These are phyloP conservation scores for Cryptosporidium parvum DNA, from an alignment of 169 alveolate species.

Conservation along the genomic window DNA sequence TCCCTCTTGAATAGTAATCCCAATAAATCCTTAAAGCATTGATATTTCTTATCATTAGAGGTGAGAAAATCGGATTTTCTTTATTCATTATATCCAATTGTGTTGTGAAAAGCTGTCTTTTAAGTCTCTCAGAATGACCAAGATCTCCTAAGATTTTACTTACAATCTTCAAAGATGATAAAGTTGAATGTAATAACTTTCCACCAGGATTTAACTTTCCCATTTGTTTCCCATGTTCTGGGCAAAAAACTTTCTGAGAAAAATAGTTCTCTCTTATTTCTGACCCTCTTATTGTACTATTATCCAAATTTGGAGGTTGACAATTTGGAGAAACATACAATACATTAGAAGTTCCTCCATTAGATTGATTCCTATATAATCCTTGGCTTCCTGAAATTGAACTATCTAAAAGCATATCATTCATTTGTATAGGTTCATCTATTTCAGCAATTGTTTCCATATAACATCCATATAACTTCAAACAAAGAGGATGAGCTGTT, in stretches of 20 bases:
- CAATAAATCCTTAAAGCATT: slow-evolving; percentile 24
- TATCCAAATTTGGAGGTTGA: slow-evolving; percentile 44
- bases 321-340: slow-evolving; percentile 55
- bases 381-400: not conserved
- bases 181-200: slow-evolving; percentile 24
- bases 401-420: not conserved
- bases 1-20: not conserved
- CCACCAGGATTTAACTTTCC: slow-evolving; percentile 56
- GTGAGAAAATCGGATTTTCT: slow-evolving; percentile 48
- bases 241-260: slow-evolving; percentile 54
- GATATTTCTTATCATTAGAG: slow-evolving; percentile 20
- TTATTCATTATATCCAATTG: slow-evolving; percentile 44
- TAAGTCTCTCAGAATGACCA: not conserved
- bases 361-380: not conserved
- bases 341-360: not conserved
- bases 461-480: slow-evolving; percentile 48
- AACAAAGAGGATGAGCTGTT: slow-evolving; percentile 58
- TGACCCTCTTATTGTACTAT: not conserved
- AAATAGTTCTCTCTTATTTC: slow-evolving; percentile 4
- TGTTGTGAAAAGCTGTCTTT: slow-evolving; percentile 21
- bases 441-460: slow-evolving; percentile 57
- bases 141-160: slow-evolving; percentile 26
- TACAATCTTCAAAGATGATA: slow-evolving; percentile 41
- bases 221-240: slow-evolving; percentile 52
- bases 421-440: not conserved